These are phyloP conservation scores for Plasmodium gonderi DNA, from an alignment of 169 alveolate species.

Conservation along the genomic window DNA sequence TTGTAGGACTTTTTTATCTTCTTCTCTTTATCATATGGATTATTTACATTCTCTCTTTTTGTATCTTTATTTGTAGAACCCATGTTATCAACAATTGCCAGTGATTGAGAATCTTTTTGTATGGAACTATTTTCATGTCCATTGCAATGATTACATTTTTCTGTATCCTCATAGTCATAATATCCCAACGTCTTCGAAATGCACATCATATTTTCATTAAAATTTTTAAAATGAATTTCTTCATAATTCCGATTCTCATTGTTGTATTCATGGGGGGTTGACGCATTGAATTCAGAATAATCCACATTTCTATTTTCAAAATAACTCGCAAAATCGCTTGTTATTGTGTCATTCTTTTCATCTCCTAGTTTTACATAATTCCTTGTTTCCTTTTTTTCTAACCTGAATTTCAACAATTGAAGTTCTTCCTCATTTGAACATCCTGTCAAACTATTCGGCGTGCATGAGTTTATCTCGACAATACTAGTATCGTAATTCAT, in stretches of 20 bases:
- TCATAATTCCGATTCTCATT: not conserved
- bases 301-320: not conserved
- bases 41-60: not conserved
- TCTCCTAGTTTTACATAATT: not conserved
- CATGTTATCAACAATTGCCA: not conserved
- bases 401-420: slow-evolving; percentile 8
- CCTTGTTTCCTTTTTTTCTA: slow-evolving; percentile 11
- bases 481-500: not conserved
- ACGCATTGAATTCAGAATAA: not conserved
- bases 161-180: not conserved
- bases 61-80: not conserved
- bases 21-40: not conserved
- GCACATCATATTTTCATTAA: not conserved
- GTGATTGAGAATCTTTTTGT: not conserved
- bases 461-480: not conserved
- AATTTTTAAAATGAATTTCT: not conserved
- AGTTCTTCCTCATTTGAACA: not conserved
- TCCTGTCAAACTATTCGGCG: not conserved
- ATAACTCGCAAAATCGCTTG: not conserved
- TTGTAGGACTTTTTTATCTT: slow-evolving; percentile 4
- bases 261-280: not conserved
- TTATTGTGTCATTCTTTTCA: not conserved
- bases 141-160: not conserved
- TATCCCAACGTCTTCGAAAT: not conserved
- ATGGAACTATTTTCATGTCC: not conserved